Base-by-base conservation (phyloP, 179 eudicot species). In the Nepenthes alata region DNA sequence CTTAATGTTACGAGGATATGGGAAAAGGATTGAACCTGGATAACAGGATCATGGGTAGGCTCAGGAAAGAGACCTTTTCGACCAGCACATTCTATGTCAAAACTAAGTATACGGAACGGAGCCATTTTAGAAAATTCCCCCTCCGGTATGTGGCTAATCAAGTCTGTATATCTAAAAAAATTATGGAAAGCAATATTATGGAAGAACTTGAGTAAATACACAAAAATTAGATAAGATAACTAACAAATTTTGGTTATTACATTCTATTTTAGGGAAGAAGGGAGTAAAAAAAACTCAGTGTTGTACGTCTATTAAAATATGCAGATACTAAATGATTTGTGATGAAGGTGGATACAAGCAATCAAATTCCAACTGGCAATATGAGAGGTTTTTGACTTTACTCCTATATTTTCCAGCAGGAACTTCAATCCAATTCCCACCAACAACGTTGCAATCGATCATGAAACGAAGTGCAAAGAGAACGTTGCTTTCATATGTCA, bases 61-160 rank as follows among this genome's bases (percentile, higher is more conserved):
- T 89, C 95, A n/a, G 98, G 98, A 70, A 93, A 93, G 76, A 60
- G 87, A 61, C 98, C 98, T 80, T 93, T 93, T 47, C 98, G 95
- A 53, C 98, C 98, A 74, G 98, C 97, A 72, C 98, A 93, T 79
- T 93, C 98, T 44, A 93, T 93, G 77, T 93, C 98, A 77, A 93
- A 93, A 80, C 98, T 93, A 45, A 93, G 67, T 67, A 93, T 87
- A 69, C 98, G 97, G 71, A 93, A 93, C 47, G 98, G 97, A 52
- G 95, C 98, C 95, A 93, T 93, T 76, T 82, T 90, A 34, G 98
- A 93, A 63, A 81, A 93, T 39, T 89, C 94, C 64, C 98, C 97
- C 77, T 89, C 97, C 47, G 97, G 87, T 7, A 78, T 80, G 79
- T 93, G 95, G 86, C 98, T 93, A 47, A 83, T 68, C 84, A 93